Evolutionary conservation across 2,329 filamentous ascomycete genomes (phyloP).

Genomic region (Fusarium sp.): DNA sequence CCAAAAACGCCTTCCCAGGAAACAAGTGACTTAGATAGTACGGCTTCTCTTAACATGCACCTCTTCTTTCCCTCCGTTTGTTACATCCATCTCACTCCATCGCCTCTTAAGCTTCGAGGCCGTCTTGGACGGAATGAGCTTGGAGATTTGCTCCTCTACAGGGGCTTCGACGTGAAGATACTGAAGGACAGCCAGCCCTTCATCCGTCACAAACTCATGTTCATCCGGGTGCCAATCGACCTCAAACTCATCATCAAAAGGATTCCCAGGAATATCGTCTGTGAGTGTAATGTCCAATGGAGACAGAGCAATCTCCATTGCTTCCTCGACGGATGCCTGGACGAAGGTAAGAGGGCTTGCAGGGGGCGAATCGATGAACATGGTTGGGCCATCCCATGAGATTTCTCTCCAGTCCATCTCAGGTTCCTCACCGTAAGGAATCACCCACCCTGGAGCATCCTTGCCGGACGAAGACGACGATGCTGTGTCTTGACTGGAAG

Average conservation of each 20-base stretch:
- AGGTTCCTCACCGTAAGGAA: slow-evolving; percentile 6
- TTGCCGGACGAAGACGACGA: not conserved
- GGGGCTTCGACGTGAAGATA: not conserved
- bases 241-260: not conserved
- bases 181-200: not conserved
- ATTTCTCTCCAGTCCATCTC: not conserved
- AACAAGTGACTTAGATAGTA: not conserved
- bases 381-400: not conserved
- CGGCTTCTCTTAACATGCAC: not conserved
- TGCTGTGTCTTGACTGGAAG: not conserved
- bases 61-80: too few relatives aligned
- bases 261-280: not conserved
- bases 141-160: not conserved
- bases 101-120: not conserved
- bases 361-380: not conserved
- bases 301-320: not conserved
- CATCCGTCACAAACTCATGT: not conserved
- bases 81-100: not conserved
- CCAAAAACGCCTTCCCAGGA: not conserved
- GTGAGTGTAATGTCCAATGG: not conserved
- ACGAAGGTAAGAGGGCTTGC: not conserved
- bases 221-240: not conserved
- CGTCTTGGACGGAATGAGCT: not conserved
- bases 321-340: not conserved
- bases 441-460: not conserved